Evolutionary conservation across 2,329 filamentous ascomycete genomes (phyloP).

Genomic region (Graphilbum fragrans): DNA sequence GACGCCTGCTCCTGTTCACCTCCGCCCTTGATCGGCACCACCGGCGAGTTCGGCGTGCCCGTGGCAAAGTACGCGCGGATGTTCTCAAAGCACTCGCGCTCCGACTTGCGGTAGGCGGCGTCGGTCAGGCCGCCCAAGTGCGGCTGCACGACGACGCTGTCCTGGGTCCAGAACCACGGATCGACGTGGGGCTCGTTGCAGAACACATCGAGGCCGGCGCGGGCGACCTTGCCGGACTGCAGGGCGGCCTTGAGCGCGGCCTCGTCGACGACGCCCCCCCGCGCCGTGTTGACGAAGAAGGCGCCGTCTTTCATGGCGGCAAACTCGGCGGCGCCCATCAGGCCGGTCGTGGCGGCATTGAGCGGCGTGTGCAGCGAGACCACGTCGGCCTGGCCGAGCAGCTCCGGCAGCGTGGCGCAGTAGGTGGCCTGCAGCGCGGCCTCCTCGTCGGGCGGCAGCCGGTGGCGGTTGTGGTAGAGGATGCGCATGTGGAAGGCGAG

Average conservation of each 20-base stretch:
- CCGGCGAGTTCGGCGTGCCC: constrained; percentile 7
- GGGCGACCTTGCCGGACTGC: constrained; percentile 20
- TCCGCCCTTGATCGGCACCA: constrained; percentile 1
- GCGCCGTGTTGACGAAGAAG: constrained; percentile 6
- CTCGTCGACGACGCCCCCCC: constrained; percentile 7
- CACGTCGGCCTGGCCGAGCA: constrained; percentile 28
- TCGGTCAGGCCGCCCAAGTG: constrained; percentile 13
- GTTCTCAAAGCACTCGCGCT: constrained; percentile 16
- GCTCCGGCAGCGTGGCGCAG: constrained; percentile 21
- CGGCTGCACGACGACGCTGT: constrained; percentile 3
- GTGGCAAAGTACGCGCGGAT: constrained; percentile 4
- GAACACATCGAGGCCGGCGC: constrained; percentile 27
- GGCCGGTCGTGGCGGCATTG: constrained; percentile 23
- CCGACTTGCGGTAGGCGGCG: constrained; percentile 14
- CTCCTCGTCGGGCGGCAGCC: constrained; percentile 21
- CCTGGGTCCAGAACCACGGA: constrained; percentile 29
- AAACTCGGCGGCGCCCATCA: constrained; percentile 2
- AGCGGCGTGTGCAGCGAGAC: constrained; percentile 28
- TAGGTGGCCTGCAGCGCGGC: constrained; percentile 21
- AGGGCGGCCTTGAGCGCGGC: constrained; percentile 2
- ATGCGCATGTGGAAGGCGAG: constrained; percentile 32
- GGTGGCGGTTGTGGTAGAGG: constrained; percentile 28
- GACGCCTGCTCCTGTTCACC: too few relatives aligned
- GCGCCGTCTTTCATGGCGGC: constrained; percentile 21
- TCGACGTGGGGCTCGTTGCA: constrained; percentile 41